Percentiles rank a stretch among this genome's conserved stretches.
Conservation (phyloP, 176 grass and related monocot species). For the Puccinellia tenuiflora region DNA sequence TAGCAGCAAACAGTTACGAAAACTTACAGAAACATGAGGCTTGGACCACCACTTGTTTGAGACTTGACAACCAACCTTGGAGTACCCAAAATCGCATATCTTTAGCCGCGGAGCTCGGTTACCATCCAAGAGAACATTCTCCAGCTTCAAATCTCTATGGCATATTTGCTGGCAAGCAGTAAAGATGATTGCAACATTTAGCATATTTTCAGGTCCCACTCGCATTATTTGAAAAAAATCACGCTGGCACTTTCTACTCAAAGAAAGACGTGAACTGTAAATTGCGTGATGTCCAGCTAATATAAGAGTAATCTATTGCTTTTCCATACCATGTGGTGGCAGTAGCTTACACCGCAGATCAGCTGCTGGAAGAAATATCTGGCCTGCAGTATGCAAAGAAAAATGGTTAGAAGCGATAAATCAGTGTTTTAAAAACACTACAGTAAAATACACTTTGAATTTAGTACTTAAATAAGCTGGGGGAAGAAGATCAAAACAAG, state of each 20-base stretch:
- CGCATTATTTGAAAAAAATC: slow-evolving; percentile 32
- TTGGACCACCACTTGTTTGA: background rate
- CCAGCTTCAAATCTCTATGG: slow-evolving; percentile 83
- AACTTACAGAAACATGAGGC: background rate
- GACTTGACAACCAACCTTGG: slow-evolving; percentile 44
- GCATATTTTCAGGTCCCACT: slow-evolving; percentile 32
- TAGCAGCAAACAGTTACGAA: background rate
- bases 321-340: slow-evolving; percentile 60
- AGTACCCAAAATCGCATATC: slow-evolving; percentile 91
- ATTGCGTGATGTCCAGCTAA: background rate
- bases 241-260: slow-evolving; percentile 22
- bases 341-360: slow-evolving; percentile 73
- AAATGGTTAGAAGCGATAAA: background rate
- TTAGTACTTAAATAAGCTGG: background rate
- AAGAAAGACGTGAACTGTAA: slow-evolving; percentile 25
- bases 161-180: slow-evolving; percentile 72
- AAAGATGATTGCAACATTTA: slow-evolving; percentile 27
- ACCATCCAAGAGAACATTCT: slow-evolving; percentile 72
- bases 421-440: too few relatives aligned
- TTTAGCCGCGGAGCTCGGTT: slow-evolving; percentile 58
- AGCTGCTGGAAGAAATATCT: slow-evolving; percentile 91
- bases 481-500: background rate
- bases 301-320: slow-evolving; percentile 10
- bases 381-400: slow-evolving; percentile 33
- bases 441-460: background rate